Conservation (phyloP, 441 rosid genomes). For the Dalechampia spathulata region DNA sequence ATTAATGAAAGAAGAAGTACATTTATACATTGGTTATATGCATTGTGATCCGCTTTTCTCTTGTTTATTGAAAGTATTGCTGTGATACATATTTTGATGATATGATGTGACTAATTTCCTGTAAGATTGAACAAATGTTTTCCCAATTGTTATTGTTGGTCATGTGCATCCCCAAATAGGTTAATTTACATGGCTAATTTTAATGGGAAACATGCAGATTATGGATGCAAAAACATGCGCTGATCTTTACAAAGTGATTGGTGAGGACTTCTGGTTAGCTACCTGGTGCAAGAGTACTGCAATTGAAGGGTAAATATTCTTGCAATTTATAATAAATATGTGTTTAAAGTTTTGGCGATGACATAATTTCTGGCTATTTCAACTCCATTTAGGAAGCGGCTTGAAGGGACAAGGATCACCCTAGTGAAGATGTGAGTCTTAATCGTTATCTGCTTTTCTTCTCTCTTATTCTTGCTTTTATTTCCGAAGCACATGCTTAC, state of each 20-base stretch:
- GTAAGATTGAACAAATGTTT: neutral
- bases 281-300: conserved; percentile 92
- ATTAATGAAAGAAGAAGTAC: too few species aligned
- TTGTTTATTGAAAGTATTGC: neutral
- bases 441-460: neutral
- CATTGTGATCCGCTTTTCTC: neutral
- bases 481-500: neutral
- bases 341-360: conserved; percentile 11
- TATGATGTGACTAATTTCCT: too few species aligned
- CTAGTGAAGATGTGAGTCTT: conserved; percentile 50
- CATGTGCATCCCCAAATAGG: neutral
- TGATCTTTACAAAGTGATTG: conserved; percentile 76
- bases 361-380: conserved; percentile 16
- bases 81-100: too few species aligned
- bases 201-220: conserved; percentile 43
- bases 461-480: neutral
- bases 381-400: conserved; percentile 68
- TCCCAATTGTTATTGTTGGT: neutral
- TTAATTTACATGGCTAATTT: conserved; percentile 10
- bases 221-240: conserved; percentile 61
- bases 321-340: conserved; percentile 10
- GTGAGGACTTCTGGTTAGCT: conserved; percentile 98
- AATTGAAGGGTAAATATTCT: conserved; percentile 56
- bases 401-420: conserved; percentile 96
- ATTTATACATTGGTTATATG: too few species aligned